These are phyloP conservation scores for Pleurotus tuoliensis DNA, from an alignment of 768 basidiomycete genomes.

Conservation along the genomic window DNA sequence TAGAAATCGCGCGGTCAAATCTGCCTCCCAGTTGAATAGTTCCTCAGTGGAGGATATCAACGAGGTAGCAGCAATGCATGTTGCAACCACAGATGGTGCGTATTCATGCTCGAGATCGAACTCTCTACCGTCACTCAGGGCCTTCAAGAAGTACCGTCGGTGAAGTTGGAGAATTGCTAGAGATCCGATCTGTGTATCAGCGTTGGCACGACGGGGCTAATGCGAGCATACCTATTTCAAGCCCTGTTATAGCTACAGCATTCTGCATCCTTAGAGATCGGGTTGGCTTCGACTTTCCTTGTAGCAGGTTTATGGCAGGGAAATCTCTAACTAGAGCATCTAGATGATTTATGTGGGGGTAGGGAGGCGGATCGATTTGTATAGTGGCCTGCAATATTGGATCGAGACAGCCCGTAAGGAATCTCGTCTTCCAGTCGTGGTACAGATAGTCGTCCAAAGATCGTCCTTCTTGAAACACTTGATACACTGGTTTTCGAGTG, in stretches of 20 bases:
- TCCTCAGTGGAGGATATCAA: slow-evolving; percentile 55
- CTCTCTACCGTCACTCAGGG: slow-evolving; percentile 48
- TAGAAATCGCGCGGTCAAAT: slow-evolving; percentile 61
- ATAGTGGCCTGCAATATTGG: slow-evolving; percentile 60
- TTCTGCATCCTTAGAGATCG: slow-evolving; percentile 64
- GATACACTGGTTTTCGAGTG: slow-evolving; percentile 33
- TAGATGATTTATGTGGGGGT: slow-evolving; percentile 46
- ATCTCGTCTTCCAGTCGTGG: slow-evolving; percentile 68
- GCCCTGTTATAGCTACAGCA: slow-evolving; percentile 54
- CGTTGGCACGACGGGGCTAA: background rate
- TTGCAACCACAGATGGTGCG: slow-evolving; percentile 69
- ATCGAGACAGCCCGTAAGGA: slow-evolving; percentile 59
- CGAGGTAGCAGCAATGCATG: slow-evolving; percentile 55
- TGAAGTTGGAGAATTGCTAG: slow-evolving; percentile 59
- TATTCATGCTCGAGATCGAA: slow-evolving; percentile 60
- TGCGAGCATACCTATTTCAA: slow-evolving; percentile 51
- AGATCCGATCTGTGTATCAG: background rate
- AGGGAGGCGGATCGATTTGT: slow-evolving; percentile 47
- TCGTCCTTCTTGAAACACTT: slow-evolving; percentile 49
- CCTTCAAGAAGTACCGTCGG: slow-evolving; percentile 62
- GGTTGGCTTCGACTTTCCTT: slow-evolving; percentile 32
- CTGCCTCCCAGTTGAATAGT: slow-evolving; percentile 54
- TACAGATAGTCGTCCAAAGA: slow-evolving; percentile 42
- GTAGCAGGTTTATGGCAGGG: slow-evolving; percentile 45
- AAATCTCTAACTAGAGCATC: slow-evolving; percentile 57